Base-by-base conservation (phyloP, 768 basidiomycete species). In the Russula ochroleuca region DNA sequence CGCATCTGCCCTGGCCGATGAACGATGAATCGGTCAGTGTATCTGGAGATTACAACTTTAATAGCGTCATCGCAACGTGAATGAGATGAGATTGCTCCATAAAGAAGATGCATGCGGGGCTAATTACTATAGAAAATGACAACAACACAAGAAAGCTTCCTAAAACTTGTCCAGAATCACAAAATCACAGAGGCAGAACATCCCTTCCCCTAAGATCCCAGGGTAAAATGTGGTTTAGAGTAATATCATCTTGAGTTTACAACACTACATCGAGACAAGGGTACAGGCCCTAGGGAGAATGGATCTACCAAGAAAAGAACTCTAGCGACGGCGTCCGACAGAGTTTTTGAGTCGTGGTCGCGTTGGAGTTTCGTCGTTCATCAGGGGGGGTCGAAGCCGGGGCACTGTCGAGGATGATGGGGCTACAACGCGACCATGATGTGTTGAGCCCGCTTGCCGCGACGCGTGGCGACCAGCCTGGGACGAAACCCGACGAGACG, bases 321-420 rank as follows among this genome's bases (percentile, higher is more conserved):
- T 68, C 72, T 75, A 84, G 68, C 84, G 82, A 74, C 80, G 75
- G 51, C 83, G 78, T 65, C 75, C 74, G 48, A 73, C 72, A 23
- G 72, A 72, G 47, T 74, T 75, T 67, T 82, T 80, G 72, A 78
- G 75, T 61, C 85, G 80, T 21, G 85, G 84, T 60, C 84, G 77
- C 25, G 86, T 86, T 41, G 86, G 85, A 1, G 85, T 85, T 69
- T 86, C 84, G 61, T 82, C 79, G 57, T 70, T 76, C 28, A 74
- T 55, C 25, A 75, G 75, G 17, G 78, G 74, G 45, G 75, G 72
- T 49, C 78, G 77, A 58, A 74, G 70, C 47, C 75, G 73, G 2
- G 72, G 69, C 53, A 71, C 73, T 67, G 65, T 58, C 45, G 67
- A 73, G 67, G 54, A 71, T 45, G 38, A 70, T 35, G 61, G 11